These are phyloP conservation scores for Podospora appendiculata DNA, from an alignment of 495 filamentous ascomycete genomes.

Conservation along the genomic window DNA sequence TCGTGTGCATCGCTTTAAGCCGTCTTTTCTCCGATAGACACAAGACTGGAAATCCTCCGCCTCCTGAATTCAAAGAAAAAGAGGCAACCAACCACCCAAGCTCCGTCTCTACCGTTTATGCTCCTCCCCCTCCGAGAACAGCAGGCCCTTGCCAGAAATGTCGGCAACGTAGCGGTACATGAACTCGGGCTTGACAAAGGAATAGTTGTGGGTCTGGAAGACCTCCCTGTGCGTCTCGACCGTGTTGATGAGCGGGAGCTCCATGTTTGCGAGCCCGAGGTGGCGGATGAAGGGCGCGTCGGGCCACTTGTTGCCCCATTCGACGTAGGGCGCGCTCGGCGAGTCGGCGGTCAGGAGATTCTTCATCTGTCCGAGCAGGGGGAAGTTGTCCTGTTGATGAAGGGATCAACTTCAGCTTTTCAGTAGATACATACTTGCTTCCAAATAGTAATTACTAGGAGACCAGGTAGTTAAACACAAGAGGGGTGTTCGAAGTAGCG, in stretches of 20 bases:
- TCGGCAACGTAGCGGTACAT: constrained; percentile 22
- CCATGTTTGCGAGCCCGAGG: constrained; percentile 21
- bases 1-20: too few relatives aligned
- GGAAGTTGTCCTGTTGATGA: neutral
- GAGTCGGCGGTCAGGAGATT: neutral
- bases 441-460: too few relatives aligned
- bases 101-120: constrained; percentile 23
- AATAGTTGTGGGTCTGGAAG: constrained; percentile 25
- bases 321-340: constrained; percentile 2
- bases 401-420: neutral
- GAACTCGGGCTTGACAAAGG: constrained; percentile 27
- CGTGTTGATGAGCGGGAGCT: constrained; percentile 28
- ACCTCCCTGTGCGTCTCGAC: constrained; percentile 26
- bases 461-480: neutral
- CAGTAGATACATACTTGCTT: too few relatives aligned
- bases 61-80: neutral
- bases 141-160: constrained; percentile 22
- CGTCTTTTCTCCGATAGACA: too few relatives aligned
- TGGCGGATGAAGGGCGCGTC: constrained; percentile 31
- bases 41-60: neutral
- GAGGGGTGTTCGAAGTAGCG: too few relatives aligned
- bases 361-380: neutral
- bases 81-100: neutral
- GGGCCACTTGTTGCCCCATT: constrained; percentile 24
- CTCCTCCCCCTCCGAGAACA: constrained; percentile 24